Percentiles rank a stretch among this genome's conserved stretches.
phyloP scores from a whole-genome alignment of 176 grass and related monocot species.

The Avena sativa region DNA sequence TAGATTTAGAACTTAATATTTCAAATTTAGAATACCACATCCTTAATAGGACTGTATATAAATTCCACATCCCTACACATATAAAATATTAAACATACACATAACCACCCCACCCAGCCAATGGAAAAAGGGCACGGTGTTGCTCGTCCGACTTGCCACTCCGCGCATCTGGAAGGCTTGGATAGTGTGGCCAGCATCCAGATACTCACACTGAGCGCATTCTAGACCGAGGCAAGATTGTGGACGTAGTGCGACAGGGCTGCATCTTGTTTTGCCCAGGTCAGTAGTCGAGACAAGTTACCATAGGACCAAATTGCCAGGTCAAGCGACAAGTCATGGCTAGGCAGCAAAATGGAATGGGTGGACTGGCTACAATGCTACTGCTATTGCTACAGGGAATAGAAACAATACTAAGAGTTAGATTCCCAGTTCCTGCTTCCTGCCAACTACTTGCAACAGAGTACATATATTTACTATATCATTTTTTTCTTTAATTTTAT shows the following conservation, averaged over 20 bases:
- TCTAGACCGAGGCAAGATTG: neutral
- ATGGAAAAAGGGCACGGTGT: neutral
- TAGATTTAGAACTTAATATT: neutral
- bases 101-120: neutral
- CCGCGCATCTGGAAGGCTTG: neutral
- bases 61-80: neutral
- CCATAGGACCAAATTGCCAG: neutral
- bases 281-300: neutral
- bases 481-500: neutral
- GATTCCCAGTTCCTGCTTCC: neutral
- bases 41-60: neutral
- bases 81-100: slow-evolving; percentile 14
- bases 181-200: neutral
- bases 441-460: neutral
- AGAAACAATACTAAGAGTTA: neutral
- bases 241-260: neutral
- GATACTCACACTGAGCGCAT: neutral
- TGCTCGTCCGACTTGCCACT: neutral
- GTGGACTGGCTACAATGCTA: slow-evolving; percentile 8
- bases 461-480: slow-evolving; percentile 1
- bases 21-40: slow-evolving; percentile 11
- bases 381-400: neutral
- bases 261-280: neutral
- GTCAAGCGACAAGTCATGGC: neutral
- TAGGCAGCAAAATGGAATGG: neutral